A percentile compares a stretch with the other conserved stretches of the same genome.
Conservation (phyloP, 305 asterid species). For the Euphrasia arctica region DNA sequence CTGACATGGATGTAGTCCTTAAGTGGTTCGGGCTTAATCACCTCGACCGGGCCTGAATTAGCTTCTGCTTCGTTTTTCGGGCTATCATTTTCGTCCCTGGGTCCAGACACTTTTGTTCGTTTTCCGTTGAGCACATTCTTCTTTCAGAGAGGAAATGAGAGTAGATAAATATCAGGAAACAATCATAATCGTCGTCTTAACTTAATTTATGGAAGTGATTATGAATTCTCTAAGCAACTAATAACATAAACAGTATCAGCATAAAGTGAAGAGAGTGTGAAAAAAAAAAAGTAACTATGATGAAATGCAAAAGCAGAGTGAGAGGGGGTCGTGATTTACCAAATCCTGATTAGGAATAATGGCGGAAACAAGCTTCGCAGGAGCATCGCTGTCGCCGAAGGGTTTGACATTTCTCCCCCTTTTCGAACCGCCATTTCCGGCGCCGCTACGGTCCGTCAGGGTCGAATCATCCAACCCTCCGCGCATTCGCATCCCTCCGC, state of each 20-base stretch:
- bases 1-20: conserved; percentile 94
- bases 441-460: conserved; percentile 43
- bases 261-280: too few species aligned
- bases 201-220: too few species aligned
- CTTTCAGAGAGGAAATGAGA: conserved; percentile 21
- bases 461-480: conserved; percentile 67
- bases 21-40: conserved; percentile 67
- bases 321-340: conserved; percentile 30
- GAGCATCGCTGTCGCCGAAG: conserved; percentile 34
- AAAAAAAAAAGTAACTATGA: too few species aligned
- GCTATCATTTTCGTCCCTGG: conserved; percentile 34
- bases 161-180: conserved; percentile 4
- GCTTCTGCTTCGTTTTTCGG: conserved; percentile 52
- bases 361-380: conserved; percentile 35
- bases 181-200: conserved; percentile 7
- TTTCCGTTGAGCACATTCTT: conserved; percentile 51
- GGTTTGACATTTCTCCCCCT: conserved; percentile 38
- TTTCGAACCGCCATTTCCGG: conserved; percentile 41
- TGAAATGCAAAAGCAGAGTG: not conserved
- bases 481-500: conserved; percentile 47
- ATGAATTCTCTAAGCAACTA: too few species aligned
- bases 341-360: conserved; percentile 46
- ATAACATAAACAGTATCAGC: too few species aligned
- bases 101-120: conserved; percentile 40
- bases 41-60: conserved; percentile 49